These are phyloP conservation scores for Tubosaeta brunneosetosa DNA, from an alignment of 768 basidiomycete species.

Conservation along the genomic window DNA sequence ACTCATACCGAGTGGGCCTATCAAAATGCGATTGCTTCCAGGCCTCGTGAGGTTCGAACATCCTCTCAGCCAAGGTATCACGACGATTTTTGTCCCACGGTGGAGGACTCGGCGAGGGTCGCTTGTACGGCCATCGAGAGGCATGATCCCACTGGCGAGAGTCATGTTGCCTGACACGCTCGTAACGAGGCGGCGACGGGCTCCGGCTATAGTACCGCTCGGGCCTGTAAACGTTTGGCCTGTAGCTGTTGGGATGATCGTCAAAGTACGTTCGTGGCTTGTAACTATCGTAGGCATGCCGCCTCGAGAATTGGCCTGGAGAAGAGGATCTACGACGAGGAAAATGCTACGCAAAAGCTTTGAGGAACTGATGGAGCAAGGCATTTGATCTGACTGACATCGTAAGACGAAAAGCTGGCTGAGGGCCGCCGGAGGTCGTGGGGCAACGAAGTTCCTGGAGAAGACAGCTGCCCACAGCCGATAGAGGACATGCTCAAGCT, in stretches of 20 bases:
- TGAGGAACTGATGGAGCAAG: conserved; percentile 15
- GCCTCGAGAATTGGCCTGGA: conserved; percentile 42
- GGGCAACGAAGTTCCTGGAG: conserved; percentile 20
- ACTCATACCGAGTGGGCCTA: conserved; percentile 37
- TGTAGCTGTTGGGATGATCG: conserved; percentile 40
- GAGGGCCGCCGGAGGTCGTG: conserved; percentile 28
- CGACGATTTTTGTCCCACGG: conserved; percentile 31
- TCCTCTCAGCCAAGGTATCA: conserved; percentile 44
- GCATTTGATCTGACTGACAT: conserved; percentile 29
- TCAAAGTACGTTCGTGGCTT: conserved; percentile 40
- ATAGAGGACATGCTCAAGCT: conserved; percentile 24
- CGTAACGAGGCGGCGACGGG: conserved; percentile 52
- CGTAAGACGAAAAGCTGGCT: conserved; percentile 22
- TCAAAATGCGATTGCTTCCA: conserved; percentile 63
- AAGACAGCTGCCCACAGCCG: conserved; percentile 24
- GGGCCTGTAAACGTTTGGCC: conserved; percentile 37
- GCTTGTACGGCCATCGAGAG: conserved; percentile 42
- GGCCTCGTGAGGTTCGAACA: conserved; percentile 68
- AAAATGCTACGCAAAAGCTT: conserved; percentile 21
- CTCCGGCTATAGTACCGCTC: conserved; percentile 39
- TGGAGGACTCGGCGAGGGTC: conserved; percentile 34
- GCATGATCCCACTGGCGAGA: conserved; percentile 45
- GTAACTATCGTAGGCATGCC: conserved; percentile 50
- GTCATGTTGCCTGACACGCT: conserved; percentile 37
- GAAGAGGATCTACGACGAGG: conserved; percentile 47